A percentile compares a stretch with the other conserved stretches of the same genome.
phyloP scores from a whole-genome alignment of 345 rosid genomes.

The Melastoma malabathricum region DNA sequence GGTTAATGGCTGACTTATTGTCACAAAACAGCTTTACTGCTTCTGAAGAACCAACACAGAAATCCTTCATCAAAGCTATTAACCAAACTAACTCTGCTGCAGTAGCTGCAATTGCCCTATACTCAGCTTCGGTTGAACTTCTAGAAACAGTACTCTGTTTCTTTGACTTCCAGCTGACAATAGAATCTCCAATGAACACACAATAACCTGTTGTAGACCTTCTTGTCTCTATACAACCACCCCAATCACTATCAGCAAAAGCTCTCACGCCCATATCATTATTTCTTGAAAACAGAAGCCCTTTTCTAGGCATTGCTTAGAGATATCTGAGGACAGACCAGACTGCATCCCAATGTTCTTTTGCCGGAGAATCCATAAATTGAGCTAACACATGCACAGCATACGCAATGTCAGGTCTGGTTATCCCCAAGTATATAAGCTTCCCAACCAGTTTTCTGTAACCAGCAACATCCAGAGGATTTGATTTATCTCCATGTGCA shows the following conservation, averaged over 20 bases:
- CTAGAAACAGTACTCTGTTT: background rate
- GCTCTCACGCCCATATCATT: background rate
- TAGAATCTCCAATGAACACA: background rate
- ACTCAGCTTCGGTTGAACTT: background rate
- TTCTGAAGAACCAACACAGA: background rate
- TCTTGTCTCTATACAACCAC: background rate
- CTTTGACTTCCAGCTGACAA: background rate
- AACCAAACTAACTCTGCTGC: background rate
- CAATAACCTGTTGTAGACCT: background rate
- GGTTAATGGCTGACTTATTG: background rate
- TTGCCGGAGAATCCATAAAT: constrained; percentile 1
- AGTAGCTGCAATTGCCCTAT: background rate
- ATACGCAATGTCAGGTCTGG: background rate
- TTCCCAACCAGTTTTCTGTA: background rate
- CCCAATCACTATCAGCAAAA: background rate
- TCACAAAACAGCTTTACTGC: background rate
- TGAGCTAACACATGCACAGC: background rate
- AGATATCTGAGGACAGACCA: background rate
- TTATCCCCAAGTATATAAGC: background rate
- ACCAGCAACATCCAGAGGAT: background rate
- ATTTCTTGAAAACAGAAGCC: background rate
- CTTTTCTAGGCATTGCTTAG: background rate
- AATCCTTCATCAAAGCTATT: background rate
- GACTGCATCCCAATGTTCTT: background rate
- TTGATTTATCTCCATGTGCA: background rate